phyloP scores from a whole-genome alignment of 176 grass and related monocot genomes.

The Thalia dealbata region DNA sequence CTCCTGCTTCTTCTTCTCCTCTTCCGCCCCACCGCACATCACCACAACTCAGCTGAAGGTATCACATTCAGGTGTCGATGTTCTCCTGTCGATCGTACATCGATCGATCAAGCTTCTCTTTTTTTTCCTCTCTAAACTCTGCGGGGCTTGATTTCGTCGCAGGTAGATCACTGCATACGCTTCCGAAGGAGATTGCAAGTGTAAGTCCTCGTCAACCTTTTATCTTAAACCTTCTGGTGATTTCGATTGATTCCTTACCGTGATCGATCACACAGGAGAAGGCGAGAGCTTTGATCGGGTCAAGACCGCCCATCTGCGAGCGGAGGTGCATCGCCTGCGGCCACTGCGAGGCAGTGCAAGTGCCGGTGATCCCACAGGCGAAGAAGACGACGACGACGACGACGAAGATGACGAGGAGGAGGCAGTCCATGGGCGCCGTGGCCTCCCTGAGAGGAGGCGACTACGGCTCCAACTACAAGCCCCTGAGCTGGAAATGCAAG shows the following conservation, averaged over 20 bases:
- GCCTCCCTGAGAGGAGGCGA: not conserved
- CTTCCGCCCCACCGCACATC: conserved; percentile 16
- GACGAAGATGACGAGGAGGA: not conserved
- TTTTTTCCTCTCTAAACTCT: no score
- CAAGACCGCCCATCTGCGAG: conserved; percentile 68
- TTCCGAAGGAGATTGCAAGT: not conserved
- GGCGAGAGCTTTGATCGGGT: conserved; percentile 58
- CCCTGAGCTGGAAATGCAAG: conserved; percentile 85
- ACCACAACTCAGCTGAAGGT: conserved; percentile 24
- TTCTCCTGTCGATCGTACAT: no score
- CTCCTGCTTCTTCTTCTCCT: conserved; percentile 16
- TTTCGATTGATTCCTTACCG: no score
- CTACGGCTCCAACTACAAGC: conserved; percentile 60
- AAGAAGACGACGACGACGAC: not conserved
- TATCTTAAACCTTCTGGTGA: no score
- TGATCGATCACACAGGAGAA: not conserved
- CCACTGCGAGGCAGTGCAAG: conserved; percentile 68
- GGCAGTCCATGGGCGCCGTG: not conserved
- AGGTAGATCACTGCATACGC: conserved; percentile 2
- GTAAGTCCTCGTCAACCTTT: not conserved
- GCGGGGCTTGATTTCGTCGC: not conserved
- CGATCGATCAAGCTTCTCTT: no score
- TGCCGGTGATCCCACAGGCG: conserved; percentile 48
- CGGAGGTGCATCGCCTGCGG: conserved; percentile 58
- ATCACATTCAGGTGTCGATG: not conserved